A percentile compares a stretch with the other conserved stretches of the same genome.
Conservation (phyloP, 2,329 filamentous ascomycete genomes). For the Calonectria fujianensis region DNA sequence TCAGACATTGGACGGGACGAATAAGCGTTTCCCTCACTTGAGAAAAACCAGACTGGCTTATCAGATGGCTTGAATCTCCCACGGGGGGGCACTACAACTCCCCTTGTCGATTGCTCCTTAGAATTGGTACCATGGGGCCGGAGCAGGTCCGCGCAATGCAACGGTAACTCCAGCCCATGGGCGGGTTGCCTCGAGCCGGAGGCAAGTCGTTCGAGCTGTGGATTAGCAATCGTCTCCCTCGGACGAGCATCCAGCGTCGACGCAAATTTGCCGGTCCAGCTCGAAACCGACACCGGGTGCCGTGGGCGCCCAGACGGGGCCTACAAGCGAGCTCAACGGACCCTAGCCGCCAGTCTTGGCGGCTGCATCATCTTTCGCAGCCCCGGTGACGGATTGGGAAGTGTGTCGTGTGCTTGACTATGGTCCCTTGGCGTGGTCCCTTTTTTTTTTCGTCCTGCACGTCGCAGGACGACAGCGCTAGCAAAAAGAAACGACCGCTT, state of each 20-base stretch:
- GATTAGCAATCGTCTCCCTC: not conserved
- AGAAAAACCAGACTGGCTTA: not conserved
- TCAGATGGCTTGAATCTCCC: not conserved
- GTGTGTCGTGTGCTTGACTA: constrained; percentile 47
- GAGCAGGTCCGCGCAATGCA: not conserved
- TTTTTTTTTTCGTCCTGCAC: not conserved
- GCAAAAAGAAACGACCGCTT: not conserved
- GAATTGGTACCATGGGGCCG: not conserved
- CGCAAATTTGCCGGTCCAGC: constrained; percentile 10
- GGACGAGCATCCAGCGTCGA: not conserved
- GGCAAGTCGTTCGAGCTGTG: constrained; percentile 28
- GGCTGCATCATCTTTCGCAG: constrained; percentile 36
- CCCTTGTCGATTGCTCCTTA: not conserved
- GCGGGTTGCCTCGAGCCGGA: not conserved
- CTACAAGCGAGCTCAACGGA: not conserved
- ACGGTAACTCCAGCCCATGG: not conserved
- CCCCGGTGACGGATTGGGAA: constrained; percentile 50
- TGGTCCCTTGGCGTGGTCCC: not conserved
- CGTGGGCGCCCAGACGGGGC: not conserved
- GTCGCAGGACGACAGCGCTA: not conserved
- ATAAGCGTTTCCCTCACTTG: not conserved
- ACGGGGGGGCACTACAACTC: not conserved
- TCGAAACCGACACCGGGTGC: not conserved
- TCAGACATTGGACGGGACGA: not conserved
- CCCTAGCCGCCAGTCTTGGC: constrained; percentile 26